Conservation (phyloP, 2,329 filamentous ascomycete species). For the Fusarium circinatum region DNA sequence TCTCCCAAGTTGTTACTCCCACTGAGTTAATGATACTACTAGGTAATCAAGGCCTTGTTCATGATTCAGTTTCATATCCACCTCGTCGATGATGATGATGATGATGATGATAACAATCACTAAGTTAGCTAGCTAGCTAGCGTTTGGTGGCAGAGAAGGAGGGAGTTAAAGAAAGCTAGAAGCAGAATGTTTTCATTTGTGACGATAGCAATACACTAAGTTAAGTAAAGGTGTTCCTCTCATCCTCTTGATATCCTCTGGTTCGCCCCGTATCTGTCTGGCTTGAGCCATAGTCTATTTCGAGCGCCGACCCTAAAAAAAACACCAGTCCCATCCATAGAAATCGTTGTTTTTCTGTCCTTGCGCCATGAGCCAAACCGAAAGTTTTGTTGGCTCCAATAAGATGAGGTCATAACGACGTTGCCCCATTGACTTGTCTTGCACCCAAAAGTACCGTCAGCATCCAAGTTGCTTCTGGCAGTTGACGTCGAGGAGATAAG, state of each 20-base stretch:
- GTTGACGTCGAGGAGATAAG: not conserved
- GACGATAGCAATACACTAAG: constrained; percentile 7
- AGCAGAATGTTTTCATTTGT: constrained; percentile 12
- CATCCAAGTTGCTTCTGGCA: not conserved
- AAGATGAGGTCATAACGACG: constrained; percentile 25
- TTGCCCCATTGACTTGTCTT: constrained; percentile 21
- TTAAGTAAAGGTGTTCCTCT: not conserved
- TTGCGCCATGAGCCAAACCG: constrained; percentile 36
- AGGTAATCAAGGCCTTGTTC: not conserved
- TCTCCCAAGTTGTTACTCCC: not conserved
- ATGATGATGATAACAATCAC: not conserved
- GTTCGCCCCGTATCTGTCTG: constrained; percentile 28
- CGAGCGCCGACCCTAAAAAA: constrained; percentile 27
- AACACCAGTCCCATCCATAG: constrained; percentile 24
- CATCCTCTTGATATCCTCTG: constrained; percentile 10
- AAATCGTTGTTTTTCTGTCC: constrained; percentile 28
- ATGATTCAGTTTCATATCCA: constrained; percentile 24
- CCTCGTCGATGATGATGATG: not conserved
- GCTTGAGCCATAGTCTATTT: constrained; percentile 42
- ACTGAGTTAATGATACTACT: not conserved
- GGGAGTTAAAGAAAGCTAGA: not conserved
- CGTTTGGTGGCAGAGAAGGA: not conserved
- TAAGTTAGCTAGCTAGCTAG: not conserved
- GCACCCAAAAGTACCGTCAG: constrained; percentile 4
- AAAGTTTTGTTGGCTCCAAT: constrained; percentile 27